Evolutionary conservation across 345 rosid species (phyloP).

Genomic region (Euphorbia tirucalli): DNA sequence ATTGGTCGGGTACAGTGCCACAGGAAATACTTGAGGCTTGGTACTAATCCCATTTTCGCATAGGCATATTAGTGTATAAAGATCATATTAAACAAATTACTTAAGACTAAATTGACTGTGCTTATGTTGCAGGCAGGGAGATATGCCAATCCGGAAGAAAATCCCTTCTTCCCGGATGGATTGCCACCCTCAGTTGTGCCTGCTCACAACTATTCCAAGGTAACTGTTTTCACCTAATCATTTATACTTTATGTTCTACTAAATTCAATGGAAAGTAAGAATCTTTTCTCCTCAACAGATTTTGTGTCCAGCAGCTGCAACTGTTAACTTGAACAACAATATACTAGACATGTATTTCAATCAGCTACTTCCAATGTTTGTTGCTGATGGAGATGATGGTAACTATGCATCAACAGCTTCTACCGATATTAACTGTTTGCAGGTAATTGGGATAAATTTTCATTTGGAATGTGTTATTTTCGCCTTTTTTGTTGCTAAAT

Average conservation of each 20-base stretch:
- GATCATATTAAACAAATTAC: background rate
- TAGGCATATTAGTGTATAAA: background rate
- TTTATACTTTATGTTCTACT: conserved; percentile 3
- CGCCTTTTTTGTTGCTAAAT: background rate
- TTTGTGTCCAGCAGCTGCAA: conserved; percentile 59
- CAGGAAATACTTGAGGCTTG: no score
- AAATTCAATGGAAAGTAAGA: background rate
- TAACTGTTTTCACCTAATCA: conserved; percentile 19
- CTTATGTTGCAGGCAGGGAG: conserved; percentile 58
- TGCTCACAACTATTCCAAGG: conserved; percentile 44
- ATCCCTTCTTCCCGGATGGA: conserved; percentile 67
- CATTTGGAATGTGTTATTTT: background rate
- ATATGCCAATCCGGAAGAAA: conserved; percentile 76
- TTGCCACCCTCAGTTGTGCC: conserved; percentile 49
- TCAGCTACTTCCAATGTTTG: conserved; percentile 69
- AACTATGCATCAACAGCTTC: conserved; percentile 70
- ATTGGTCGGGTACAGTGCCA: no score
- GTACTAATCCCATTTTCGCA: no score
- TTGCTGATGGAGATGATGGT: conserved; percentile 69
- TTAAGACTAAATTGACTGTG: conserved; percentile 2
- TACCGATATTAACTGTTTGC: conserved; percentile 68
- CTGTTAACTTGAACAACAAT: conserved; percentile 55
- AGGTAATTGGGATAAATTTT: conserved; percentile 39
- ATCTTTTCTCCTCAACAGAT: conserved; percentile 34
- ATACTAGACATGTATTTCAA: conserved; percentile 68